Conservation (phyloP, 2,329 filamentous ascomycete species). For the Purpureocillium lavendulum region DNA sequence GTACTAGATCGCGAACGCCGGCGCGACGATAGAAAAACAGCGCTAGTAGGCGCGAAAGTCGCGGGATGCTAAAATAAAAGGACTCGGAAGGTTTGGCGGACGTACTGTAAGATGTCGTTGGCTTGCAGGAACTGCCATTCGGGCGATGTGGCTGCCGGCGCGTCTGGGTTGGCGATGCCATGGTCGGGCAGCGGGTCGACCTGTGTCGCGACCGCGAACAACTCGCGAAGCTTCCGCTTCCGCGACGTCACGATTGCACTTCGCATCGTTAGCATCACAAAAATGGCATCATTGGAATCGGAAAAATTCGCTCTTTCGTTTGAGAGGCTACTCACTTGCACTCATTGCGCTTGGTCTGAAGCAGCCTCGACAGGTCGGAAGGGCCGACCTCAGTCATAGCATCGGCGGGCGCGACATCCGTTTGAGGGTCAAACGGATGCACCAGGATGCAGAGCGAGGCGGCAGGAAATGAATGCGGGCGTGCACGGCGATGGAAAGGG, state of each 20-base stretch:
- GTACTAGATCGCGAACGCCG: slow-evolving; percentile 12
- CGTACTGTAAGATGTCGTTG: slow-evolving; percentile 53
- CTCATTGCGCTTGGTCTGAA: slow-evolving; percentile 57
- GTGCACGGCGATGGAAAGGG: slow-evolving; percentile 21
- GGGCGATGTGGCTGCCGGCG: slow-evolving; percentile 39
- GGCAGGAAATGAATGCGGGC: slow-evolving; percentile 19
- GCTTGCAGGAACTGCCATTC: slow-evolving; percentile 49
- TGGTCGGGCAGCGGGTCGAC: slow-evolving; percentile 51
- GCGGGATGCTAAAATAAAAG: slow-evolving; percentile 8
- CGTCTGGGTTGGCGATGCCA: slow-evolving; percentile 48
- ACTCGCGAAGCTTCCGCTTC: slow-evolving; percentile 84
- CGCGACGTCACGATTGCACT: slow-evolving; percentile 72
- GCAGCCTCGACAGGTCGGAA: slow-evolving; percentile 57
- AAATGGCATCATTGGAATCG: slow-evolving; percentile 37
- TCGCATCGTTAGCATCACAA: slow-evolving; percentile 32
- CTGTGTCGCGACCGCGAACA: slow-evolving; percentile 73
- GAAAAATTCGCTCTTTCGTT: slow-evolving; percentile 39
- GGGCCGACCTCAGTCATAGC: slow-evolving; percentile 64
- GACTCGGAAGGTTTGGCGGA: slow-evolving; percentile 14
- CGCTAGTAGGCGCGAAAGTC: slow-evolving; percentile 6
- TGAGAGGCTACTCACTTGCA: slow-evolving; percentile 43
- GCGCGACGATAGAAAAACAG: slow-evolving; percentile 3
- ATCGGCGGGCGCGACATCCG: slow-evolving; percentile 61
- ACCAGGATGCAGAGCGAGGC: slow-evolving; percentile 13
- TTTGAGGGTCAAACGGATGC: slow-evolving; percentile 56